Conservation (phyloP, 1,284 basidiomycete species). For the Microbotryomycetes sp. region DNA sequence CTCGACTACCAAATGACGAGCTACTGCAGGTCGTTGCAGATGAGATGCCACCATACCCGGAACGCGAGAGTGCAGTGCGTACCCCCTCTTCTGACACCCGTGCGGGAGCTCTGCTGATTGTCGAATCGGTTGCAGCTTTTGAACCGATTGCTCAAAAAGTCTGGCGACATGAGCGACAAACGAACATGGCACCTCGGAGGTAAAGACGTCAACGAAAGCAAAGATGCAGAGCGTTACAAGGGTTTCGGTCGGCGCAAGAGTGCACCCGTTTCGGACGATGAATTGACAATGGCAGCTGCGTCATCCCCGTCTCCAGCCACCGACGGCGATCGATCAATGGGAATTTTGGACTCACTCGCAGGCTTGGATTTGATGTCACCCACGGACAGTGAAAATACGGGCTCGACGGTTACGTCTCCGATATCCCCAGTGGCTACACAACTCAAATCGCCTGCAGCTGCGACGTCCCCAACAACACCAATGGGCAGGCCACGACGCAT, state of each 20-base stretch:
- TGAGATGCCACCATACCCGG: constrained; percentile 98
- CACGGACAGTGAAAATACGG: not conserved
- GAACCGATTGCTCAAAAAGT: constrained; percentile 30
- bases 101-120: not conserved
- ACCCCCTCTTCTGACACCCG: not conserved
- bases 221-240: constrained; percentile 54
- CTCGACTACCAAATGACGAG: constrained; percentile 80
- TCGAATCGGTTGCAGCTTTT: constrained; percentile 16
- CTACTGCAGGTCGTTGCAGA: constrained; percentile 91
- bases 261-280: constrained; percentile 18
- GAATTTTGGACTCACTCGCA: constrained; percentile 68
- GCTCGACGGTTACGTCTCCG: constrained; percentile 2
- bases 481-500: constrained; percentile 16
- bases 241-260: constrained; percentile 44
- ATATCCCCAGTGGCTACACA: constrained; percentile 39
- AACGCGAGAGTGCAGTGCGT: constrained; percentile 76
- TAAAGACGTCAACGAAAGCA: constrained; percentile 78
- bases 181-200: constrained; percentile 93
- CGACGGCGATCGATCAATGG: constrained; percentile 34
- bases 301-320: not conserved
- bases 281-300: not conserved
- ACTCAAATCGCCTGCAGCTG: constrained; percentile 41
- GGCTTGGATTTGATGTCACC: constrained; percentile 65
- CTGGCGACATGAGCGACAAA: constrained; percentile 60
- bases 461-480: constrained; percentile 17